phyloP scores from a whole-genome alignment of 805 yeast species.

The Jamesozyma gamospora region DNA sequence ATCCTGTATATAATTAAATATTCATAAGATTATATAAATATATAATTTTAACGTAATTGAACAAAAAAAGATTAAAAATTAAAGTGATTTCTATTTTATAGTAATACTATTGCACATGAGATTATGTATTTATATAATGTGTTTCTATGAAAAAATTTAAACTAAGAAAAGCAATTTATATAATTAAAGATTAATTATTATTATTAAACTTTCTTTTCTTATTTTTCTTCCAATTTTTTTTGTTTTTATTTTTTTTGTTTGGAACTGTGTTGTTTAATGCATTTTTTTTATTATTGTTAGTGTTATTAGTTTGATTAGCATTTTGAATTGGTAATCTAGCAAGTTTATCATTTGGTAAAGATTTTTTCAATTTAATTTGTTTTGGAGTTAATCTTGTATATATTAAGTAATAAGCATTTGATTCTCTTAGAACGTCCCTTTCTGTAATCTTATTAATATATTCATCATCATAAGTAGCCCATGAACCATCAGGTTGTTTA shows the following conservation, averaged over 20 bases:
- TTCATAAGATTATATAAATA: neutral
- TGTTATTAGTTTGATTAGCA: neutral
- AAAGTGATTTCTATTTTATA: no score
- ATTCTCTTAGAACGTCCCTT: constrained; percentile 65
- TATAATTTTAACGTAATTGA: no score
- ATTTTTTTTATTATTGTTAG: neutral
- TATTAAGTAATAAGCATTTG: constrained; percentile 81
- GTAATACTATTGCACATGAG: neutral
- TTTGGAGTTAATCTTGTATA: constrained; percentile 70
- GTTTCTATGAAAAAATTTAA: no score
- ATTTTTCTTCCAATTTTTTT: constrained; percentile 22
- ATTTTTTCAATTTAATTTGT: constrained; percentile 15
- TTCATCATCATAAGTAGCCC: constrained; percentile 95
- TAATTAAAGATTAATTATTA: neutral
- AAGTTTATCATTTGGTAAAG: constrained; percentile 6
- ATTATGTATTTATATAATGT: neutral
- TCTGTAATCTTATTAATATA: constrained; percentile 65
- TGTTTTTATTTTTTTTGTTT: neutral
- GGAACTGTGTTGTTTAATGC: neutral
- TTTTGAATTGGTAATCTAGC: constrained; percentile 12
- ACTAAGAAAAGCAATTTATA: no score
- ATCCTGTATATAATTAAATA: neutral
- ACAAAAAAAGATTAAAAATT: neutral
- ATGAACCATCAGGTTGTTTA: constrained; percentile 81
- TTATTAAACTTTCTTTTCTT: constrained; percentile 23